Evolutionary conservation across 225 moss, liverwort and hornwort genomes (phyloP).

Genomic region (Marchantia paleacea): DNA sequence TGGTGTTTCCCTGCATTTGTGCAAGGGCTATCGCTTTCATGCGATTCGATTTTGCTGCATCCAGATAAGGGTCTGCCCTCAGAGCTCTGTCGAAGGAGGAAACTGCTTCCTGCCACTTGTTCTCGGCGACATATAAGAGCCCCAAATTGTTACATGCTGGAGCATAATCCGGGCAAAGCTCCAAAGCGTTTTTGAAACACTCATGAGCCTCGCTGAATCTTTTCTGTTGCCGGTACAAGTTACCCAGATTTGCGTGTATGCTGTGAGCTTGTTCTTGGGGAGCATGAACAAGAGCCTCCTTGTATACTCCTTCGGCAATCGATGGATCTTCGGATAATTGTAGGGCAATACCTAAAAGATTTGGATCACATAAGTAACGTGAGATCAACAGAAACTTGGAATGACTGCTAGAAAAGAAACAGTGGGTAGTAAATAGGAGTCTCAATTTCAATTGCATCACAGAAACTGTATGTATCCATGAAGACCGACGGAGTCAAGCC

Average conservation of each 20-base stretch:
- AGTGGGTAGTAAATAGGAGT: too few species aligned
- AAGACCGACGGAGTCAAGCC: too few species aligned
- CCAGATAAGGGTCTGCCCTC: constrained; percentile 44
- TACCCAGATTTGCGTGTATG: constrained; percentile 58
- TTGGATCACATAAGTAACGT: neutral
- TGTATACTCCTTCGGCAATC: constrained; percentile 58
- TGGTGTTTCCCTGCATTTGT: constrained; percentile 25
- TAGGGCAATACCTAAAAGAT: constrained; percentile 49
- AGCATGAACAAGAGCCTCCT: constrained; percentile 45
- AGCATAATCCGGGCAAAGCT: constrained; percentile 61
- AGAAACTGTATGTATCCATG: too few species aligned
- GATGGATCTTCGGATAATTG: constrained; percentile 62
- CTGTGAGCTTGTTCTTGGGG: constrained; percentile 56
- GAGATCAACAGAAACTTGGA: too few species aligned
- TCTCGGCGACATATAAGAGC: constrained; percentile 50
- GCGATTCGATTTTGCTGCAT: constrained; percentile 59
- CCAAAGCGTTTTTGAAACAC: constrained; percentile 46
- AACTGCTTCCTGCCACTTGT: constrained; percentile 51
- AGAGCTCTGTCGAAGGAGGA: constrained; percentile 51
- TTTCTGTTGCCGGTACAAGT: constrained; percentile 55
- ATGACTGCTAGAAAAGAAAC: too few species aligned
- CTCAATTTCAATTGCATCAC: too few species aligned
- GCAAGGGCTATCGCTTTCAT: constrained; percentile 63
- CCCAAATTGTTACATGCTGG: constrained; percentile 62
- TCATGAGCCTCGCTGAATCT: constrained; percentile 52